These are phyloP conservation scores for Angomonas deanei DNA, from an alignment of 208 protist genomes.

Conservation along the genomic window DNA sequence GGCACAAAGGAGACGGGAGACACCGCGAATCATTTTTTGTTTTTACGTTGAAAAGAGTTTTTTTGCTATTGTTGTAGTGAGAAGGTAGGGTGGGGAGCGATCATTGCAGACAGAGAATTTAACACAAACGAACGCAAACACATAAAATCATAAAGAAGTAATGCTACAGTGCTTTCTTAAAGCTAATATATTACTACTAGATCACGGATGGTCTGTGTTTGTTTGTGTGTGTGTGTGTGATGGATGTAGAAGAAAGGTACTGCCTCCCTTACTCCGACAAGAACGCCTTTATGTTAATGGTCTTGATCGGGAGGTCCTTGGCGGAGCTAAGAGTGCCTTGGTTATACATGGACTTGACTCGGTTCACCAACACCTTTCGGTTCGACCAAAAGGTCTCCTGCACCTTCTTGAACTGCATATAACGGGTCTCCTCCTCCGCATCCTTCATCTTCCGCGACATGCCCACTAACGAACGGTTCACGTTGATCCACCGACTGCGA, in stretches of 20 bases:
- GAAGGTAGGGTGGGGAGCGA: not conserved
- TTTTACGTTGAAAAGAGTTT: not conserved
- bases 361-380: conserved; percentile 85
- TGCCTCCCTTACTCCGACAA: conserved; percentile 32
- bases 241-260: not conserved
- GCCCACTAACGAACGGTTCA: conserved; percentile 82
- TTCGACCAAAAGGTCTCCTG: conserved; percentile 90
- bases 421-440: conserved; percentile 83
- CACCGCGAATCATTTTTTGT: conserved; percentile 17
- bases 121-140: not conserved
- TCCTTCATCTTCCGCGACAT: conserved; percentile 88
- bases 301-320: conserved; percentile 80
- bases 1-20: conserved; percentile 10
- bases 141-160: not conserved
- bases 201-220: too few species aligned
- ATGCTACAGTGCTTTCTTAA: not conserved
- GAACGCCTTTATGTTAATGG: conserved; percentile 86
- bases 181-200: not conserved
- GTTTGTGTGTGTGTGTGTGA: too few species aligned
- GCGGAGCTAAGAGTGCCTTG: conserved; percentile 67
- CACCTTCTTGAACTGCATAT: conserved; percentile 77
- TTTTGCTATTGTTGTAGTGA: not conserved
- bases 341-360: conserved; percentile 88
- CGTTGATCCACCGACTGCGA: conserved; percentile 89
- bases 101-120: not conserved